Evolutionary conservation across 495 filamentous ascomycete species (phyloP).

Genomic region (Annulohypoxylon nitens): DNA sequence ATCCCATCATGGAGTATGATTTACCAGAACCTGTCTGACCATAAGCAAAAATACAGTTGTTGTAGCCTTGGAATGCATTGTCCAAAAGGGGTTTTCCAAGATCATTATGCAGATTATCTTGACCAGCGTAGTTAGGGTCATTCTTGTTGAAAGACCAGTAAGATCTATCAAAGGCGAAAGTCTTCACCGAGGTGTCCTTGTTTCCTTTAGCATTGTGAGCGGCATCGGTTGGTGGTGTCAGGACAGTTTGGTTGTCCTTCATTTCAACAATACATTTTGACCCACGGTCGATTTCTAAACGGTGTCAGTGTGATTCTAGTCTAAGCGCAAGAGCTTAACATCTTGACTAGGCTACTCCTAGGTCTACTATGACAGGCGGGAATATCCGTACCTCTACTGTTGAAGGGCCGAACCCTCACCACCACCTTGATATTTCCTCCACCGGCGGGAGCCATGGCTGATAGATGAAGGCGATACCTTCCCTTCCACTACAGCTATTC

Average conservation of each 20-base stretch:
- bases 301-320: slow-evolving; percentile 35
- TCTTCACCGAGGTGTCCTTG: slow-evolving; percentile 80
- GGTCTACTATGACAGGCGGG: slow-evolving; percentile 15
- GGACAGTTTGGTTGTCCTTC: slow-evolving; percentile 90
- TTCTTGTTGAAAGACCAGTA: slow-evolving; percentile 97
- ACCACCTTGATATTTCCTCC: slow-evolving; percentile 99
- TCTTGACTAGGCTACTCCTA: slow-evolving; percentile 4
- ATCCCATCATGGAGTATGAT: slow-evolving; percentile 99
- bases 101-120: slow-evolving; percentile 89
- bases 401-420: slow-evolving; percentile 93
- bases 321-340: slow-evolving; percentile 1
- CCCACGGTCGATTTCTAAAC: slow-evolving; percentile 83
- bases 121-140: slow-evolving; percentile 87
- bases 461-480: slow-evolving; percentile 43
- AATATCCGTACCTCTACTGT: slow-evolving; percentile 81
- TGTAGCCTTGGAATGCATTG: slow-evolving; percentile 98
- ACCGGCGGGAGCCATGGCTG: slow-evolving; percentile 77
- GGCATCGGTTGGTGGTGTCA: slow-evolving; percentile 78
- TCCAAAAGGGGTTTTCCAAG: slow-evolving; percentile 92
- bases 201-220: slow-evolving; percentile 71
- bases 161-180: slow-evolving; percentile 94
- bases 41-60: slow-evolving; percentile 99
- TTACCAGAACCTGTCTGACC: slow-evolving; percentile 99
- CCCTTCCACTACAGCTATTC: slow-evolving; percentile 45
- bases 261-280: slow-evolving; percentile 99